These are phyloP conservation scores for Sonneratia alba DNA, from an alignment of 345 rosid genomes.

Conservation along the genomic window DNA sequence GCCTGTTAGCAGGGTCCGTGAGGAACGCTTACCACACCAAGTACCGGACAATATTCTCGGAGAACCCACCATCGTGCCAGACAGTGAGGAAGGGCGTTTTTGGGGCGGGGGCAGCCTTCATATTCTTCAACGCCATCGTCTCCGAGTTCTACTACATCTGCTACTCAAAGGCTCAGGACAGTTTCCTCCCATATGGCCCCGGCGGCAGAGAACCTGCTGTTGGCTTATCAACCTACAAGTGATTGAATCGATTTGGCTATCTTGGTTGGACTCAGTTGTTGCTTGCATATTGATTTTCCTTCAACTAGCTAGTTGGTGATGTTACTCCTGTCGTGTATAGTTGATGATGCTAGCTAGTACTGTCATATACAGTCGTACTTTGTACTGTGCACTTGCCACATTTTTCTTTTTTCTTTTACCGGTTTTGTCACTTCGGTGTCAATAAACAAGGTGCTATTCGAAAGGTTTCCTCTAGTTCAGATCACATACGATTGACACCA, in stretches of 20 bases:
- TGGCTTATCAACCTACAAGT: slow-evolving; percentile 53
- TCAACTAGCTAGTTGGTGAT: not conserved
- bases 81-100: slow-evolving; percentile 85
- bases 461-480: not conserved
- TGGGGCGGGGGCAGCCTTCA: slow-evolving; percentile 82
- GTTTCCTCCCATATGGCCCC: slow-evolving; percentile 38
- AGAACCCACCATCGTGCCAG: slow-evolving; percentile 60
- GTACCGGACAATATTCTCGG: slow-evolving; percentile 57
- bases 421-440: not conserved
- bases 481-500: too few relatives aligned
- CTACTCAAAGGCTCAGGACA: slow-evolving; percentile 58
- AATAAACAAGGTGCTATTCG: not conserved
- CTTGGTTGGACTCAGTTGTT: not conserved
- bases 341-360: too few relatives aligned
- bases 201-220: slow-evolving; percentile 30
- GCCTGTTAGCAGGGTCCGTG: slow-evolving; percentile 79
- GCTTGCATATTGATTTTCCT: not conserved
- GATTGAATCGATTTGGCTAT: slow-evolving; percentile 10
- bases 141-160: slow-evolving; percentile 66
- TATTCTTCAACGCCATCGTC: slow-evolving; percentile 60
- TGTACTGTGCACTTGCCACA: not conserved
- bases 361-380: not conserved
- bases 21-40: slow-evolving; percentile 87
- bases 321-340: not conserved
- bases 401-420: not conserved